Base-by-base conservation (phyloP, 108 stramenopile genomes). In the Parietichytrium sp. region DNA sequence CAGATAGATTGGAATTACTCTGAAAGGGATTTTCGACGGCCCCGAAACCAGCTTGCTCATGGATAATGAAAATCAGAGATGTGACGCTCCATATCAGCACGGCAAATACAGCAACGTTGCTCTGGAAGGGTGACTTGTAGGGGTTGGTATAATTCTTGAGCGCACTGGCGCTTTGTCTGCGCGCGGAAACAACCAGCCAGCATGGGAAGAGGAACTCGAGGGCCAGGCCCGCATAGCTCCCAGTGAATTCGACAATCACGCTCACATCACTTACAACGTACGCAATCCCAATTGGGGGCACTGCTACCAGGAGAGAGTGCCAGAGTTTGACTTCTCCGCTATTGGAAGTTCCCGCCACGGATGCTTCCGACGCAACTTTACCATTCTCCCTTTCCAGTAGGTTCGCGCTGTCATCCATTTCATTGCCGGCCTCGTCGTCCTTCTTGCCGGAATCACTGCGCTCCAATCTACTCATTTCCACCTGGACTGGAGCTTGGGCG, bases 181-280 rank as follows among this genome's bases (percentile, higher is more conserved):
- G 6, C 20, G 61, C 61, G 10, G 61, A 16, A 6, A 72, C 61
- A 6, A 72, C 61, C 23, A 72, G 61, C 61, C 61, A 72, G 42
- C 61, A 72, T 6, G 61, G 61, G 25, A 72, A 72, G 61, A 72
- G 61, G 20, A 72, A 72, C 61, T 72, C 61, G 38, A 72, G 42
- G 33, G 61, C 61, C 8, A 72, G 33, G 13, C 61, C 61, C 10
- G 61, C 61, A 27, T 72, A 72, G 61, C 61, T 72, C 23, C 61
- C 61, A n/a, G 61, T 72, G 33, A 72, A 72, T 42, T 72, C 61
- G 20, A 72, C 61, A 72, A 72, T 72, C 10, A 72, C n/a, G 25
- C 61, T 72, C 38, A 72, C 61, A 42, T 72, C 61, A 8, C 45
- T 33, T 33, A 72, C 45, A 2, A 16, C 18, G 45, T 45, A 72